Evolutionary conservation across 441 rosid species (phyloP), one percentile per base, ranked within the genome.

Genomic region (Manihot esculenta): DNA sequence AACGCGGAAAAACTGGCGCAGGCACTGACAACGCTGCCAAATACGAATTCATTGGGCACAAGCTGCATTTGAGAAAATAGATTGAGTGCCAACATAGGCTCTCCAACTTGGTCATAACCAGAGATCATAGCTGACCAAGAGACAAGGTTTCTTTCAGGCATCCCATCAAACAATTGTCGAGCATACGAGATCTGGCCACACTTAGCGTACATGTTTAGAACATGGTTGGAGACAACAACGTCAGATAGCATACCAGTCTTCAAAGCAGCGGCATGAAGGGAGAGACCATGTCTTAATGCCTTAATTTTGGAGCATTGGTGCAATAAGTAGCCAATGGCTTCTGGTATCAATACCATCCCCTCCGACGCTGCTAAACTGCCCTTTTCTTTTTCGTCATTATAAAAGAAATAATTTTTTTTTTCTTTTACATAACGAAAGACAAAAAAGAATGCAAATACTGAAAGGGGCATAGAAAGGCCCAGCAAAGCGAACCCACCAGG

Each of bases 101-200:
- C 45, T 24, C 84, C 85, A 49, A 59, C 65, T 62, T 89, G 92
- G 63, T 69, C 81, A 74, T 85, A 85, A 15, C 92, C 94, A 21
- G 94, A 84, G 54, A 87, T 81, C 82, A 87, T 79, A 57, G 92
- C 86, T 7, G 94, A 85, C 91, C 90, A 87, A 0, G 94, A 85
- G 14, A 87, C 86, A 15, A 89, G 83, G 49, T 87, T 85, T 78
- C 76, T 75, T 0, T 73, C 73, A 64, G 82, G 63, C 89, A 89
- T 85, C 74, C 82, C 83, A 72, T 85, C 94, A 66, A 89, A 87
- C 76, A 80, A 3, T 12, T 74, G 72, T 7, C 86, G 87, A 21
- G 90, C 92, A 1, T 30, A 35, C 0, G 23, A 30, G 17, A 83
- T 30, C 5, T 75, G 56, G 54, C 88, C 83, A 44, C 89, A 80